Evolutionary conservation across 768 basidiomycete species (phyloP).

Genomic region (Xerocomellus intermedius): DNA sequence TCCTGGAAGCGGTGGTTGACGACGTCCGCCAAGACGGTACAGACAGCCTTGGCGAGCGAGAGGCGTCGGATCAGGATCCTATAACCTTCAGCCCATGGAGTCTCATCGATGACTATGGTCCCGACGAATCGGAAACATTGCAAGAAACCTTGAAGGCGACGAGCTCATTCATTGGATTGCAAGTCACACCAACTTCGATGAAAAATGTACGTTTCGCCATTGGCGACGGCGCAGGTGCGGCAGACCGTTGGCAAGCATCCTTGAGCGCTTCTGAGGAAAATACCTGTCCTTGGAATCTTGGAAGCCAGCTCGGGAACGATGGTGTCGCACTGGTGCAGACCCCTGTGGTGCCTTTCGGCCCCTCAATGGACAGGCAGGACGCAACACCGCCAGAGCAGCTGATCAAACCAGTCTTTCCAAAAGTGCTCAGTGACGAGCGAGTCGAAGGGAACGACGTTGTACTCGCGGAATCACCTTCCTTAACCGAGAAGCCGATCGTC

Average conservation of each 20-base stretch:
- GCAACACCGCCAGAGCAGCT: background rate
- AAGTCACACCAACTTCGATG: background rate
- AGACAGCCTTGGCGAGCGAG: background rate
- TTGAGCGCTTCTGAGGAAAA: background rate
- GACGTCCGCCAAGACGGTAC: background rate
- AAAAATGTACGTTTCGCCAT: constrained; percentile 1
- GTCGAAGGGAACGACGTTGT: background rate
- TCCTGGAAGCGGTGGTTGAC: background rate
- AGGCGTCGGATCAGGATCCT: background rate
- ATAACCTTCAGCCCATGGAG: background rate
- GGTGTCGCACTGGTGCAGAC: background rate
- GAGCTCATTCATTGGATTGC: background rate
- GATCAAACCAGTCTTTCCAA: background rate
- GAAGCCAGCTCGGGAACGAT: background rate
- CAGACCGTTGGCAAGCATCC: background rate
- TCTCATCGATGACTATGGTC: background rate
- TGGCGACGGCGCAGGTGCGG: background rate
- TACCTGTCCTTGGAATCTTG: background rate
- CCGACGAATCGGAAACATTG: background rate
- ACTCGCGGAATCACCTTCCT: background rate
- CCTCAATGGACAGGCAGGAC: background rate
- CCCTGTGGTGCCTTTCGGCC: background rate
- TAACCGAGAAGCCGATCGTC: background rate
- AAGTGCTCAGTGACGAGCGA: background rate
- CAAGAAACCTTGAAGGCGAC: background rate